Conservation (phyloP, 768 basidiomycete genomes). For the Rickenella mellea region DNA sequence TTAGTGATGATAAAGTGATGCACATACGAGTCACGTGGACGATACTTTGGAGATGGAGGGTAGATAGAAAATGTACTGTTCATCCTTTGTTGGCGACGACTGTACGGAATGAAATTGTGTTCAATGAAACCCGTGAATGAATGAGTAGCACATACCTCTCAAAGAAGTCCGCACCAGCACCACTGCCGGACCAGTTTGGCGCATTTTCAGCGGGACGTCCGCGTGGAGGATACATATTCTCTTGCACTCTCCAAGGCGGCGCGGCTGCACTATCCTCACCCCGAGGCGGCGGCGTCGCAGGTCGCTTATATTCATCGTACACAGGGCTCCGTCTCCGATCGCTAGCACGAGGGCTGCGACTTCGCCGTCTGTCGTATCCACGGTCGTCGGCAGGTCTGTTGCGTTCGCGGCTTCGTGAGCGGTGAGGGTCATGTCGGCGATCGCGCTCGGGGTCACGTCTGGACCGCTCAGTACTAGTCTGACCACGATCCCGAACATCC, state of each 20-base stretch:
- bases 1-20: neutral
- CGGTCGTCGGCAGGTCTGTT: slow-evolving; percentile 14
- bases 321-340: slow-evolving; percentile 34
- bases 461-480: slow-evolving; percentile 5
- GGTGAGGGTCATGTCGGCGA: slow-evolving; percentile 12
- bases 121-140: slow-evolving; percentile 2
- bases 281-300: slow-evolving; percentile 24
- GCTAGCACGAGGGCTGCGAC: slow-evolving; percentile 9
- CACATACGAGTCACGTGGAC: slow-evolving; percentile 47
- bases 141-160: slow-evolving; percentile 45
- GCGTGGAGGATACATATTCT: slow-evolving; percentile 49
- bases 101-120: slow-evolving; percentile 18
- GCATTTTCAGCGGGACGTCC: slow-evolving; percentile 17
- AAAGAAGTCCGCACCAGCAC: slow-evolving; percentile 46
- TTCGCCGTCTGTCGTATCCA: slow-evolving; percentile 18
- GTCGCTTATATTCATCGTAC: slow-evolving; percentile 49
- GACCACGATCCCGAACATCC: slow-evolving; percentile 2
- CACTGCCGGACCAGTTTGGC: slow-evolving; percentile 17
- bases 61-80: slow-evolving; percentile 52
- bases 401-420: slow-evolving; percentile 18
- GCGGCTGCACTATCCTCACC: slow-evolving; percentile 15
- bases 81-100: slow-evolving; percentile 65
- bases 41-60: slow-evolving; percentile 73
- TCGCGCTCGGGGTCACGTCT: slow-evolving; percentile 8
- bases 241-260: slow-evolving; percentile 36